Base-by-base conservation (phyloP, 495 filamentous ascomycete genomes). In the Talaromyces liani region DNA sequence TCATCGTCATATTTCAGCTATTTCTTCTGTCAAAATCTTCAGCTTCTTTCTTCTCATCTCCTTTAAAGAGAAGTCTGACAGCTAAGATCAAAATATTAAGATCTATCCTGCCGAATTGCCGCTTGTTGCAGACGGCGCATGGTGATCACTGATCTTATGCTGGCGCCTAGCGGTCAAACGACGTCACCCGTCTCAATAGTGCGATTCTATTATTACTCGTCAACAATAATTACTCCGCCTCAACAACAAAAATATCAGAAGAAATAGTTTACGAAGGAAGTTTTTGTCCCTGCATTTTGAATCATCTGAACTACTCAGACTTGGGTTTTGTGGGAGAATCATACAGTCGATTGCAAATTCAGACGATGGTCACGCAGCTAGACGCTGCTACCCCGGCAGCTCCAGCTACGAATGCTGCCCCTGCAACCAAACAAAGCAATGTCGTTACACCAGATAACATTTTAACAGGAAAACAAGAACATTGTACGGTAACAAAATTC, bases 391-490 rank as follows among this genome's bases (percentile, higher is more conserved):
- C 8, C 16, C 56, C 56, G 24, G 60, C 45, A 25, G 47, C 41
- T 34, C 7, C 59, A n/a, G 18, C 36, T 47, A 33, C 59, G 10
- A n/a, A 6, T 54, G 49, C 36, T 51, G 39, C 59, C 9, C 8
- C 36, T 25, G 41, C 59, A 31, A n/a, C 20, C 31, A 61, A 6
- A 27, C 18, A 60, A 24, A 39, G 36, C 36, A 25, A 25, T 25
- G 57, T 0, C 7, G 63, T 71, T 9, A 72, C 78, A 58, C 77
- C 80, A 24, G 75, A 79, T 22, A 80, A 85, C 22, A 79, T 88
- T 64, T 76, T 98, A 66, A 96, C 92, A 2, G 94, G 94, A 63
- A 98, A 96, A 76, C 95, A 98, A 83, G 94, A 98, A 75, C 95
- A 98, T 72, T 98, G 93, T 97, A 74, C 63, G 87, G 75, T 12